A percentile compares a stretch with the other conserved stretches of the same genome.
Evolutionary conservation across 2,329 filamentous ascomycete species (phyloP).

Genomic region (Claviceps sp.): DNA sequence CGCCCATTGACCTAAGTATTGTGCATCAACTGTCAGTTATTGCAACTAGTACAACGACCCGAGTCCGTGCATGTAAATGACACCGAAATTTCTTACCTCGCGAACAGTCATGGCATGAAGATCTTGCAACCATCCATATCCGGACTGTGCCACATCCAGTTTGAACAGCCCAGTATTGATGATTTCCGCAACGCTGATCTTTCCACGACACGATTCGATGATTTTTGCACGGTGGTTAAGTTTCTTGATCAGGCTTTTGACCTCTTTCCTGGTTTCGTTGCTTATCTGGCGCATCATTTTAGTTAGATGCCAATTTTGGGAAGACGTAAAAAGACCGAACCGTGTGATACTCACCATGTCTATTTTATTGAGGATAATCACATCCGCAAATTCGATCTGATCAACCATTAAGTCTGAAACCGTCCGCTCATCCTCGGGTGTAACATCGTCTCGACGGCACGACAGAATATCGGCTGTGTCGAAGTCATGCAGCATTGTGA

Average conservation of each 20-base stretch:
- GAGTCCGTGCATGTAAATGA: neutral
- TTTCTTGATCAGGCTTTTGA: conserved; percentile 36
- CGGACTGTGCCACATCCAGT: conserved; percentile 48
- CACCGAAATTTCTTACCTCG: conserved; percentile 26
- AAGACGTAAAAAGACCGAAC: neutral
- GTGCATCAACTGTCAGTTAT: neutral
- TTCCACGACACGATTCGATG: conserved; percentile 44
- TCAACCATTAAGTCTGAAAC: conserved; percentile 66
- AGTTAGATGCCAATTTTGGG: neutral
- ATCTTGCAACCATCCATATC: conserved; percentile 57
- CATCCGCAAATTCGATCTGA: conserved; percentile 66
- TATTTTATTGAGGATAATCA: conserved; percentile 58
- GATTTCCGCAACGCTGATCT: conserved; percentile 47
- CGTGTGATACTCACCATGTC: conserved; percentile 38
- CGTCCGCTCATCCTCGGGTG: conserved; percentile 55
- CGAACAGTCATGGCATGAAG: conserved; percentile 53
- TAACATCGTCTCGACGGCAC: conserved; percentile 46
- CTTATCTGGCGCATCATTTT: conserved; percentile 16
- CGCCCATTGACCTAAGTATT: conserved; percentile 26
- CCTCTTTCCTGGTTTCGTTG: conserved; percentile 31
- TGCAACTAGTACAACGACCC: neutral
- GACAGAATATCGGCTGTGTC: conserved; percentile 56
- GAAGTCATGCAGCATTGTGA: conserved; percentile 60
- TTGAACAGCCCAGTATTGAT: conserved; percentile 53
- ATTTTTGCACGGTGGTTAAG: conserved; percentile 56